Evolutionary conservation across 2,329 filamentous ascomycete species (phyloP).

Genomic region (Diaporthe sp.): DNA sequence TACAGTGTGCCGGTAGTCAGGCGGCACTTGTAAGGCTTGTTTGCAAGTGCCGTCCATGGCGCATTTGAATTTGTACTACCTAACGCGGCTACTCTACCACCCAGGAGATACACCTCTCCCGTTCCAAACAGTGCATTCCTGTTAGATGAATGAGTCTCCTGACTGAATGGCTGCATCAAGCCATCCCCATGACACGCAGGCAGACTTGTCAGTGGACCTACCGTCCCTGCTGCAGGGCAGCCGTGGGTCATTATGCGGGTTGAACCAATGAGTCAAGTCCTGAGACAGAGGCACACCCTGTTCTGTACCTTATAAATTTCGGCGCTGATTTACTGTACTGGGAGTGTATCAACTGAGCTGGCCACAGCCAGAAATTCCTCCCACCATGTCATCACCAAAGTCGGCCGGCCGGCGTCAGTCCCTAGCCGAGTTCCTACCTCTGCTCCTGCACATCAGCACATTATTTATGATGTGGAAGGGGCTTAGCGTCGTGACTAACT

Average conservation of each 20-base stretch:
- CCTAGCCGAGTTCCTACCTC: not conserved
- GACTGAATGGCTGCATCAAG: not conserved
- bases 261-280: not conserved
- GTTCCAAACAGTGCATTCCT: not conserved
- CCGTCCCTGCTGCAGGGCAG: not conserved
- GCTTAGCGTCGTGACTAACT: constrained; percentile 42
- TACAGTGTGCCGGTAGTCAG: not conserved
- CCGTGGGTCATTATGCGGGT: not conserved
- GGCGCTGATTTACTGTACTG: not conserved
- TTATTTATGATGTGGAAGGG: constrained; percentile 46
- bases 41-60: not conserved
- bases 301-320: not conserved
- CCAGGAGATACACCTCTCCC: not conserved
- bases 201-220: not conserved
- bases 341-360: not conserved
- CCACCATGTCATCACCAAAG: not conserved
- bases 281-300: not conserved
- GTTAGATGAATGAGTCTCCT: too few relatives aligned
- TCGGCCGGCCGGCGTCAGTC: not conserved
- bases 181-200: not conserved
- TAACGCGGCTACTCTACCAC: not conserved
- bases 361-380: not conserved
- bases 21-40: not conserved
- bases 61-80: not conserved
- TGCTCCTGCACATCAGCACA: constrained; percentile 39